These are phyloP conservation scores for Diaporthe velutina DNA, from an alignment of 2,329 filamentous ascomycete species.

Conservation along the genomic window DNA sequence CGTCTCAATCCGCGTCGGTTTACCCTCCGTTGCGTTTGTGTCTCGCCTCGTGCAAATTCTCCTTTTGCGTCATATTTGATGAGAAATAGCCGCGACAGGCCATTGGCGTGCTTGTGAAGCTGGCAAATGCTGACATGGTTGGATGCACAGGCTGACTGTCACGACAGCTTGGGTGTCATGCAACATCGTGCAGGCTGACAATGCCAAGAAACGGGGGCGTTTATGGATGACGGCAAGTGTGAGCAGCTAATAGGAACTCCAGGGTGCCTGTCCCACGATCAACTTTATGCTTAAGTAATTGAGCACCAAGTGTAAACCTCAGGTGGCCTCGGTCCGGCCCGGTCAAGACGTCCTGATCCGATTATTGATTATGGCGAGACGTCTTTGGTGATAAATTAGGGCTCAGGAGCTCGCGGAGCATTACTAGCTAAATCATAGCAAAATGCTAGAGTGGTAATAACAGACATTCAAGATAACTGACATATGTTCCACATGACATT, in stretches of 20 bases:
- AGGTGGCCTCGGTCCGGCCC: no score
- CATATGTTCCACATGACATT: not conserved
- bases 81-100: not conserved
- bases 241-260: not conserved
- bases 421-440: not conserved
- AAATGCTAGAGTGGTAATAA: not conserved
- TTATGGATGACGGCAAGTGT: not conserved
- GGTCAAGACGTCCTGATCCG: no score
- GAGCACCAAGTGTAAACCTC: no score
- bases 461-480: not conserved
- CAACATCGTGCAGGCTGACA: conserved; percentile 3
- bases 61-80: not conserved
- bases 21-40: not conserved
- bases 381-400: not conserved
- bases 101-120: no score
- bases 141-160: not conserved
- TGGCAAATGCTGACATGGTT: not conserved
- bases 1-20: rapidly evolving
- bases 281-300: not conserved
- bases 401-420: not conserved
- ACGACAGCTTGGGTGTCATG: not conserved
- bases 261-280: not conserved
- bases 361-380: no score
- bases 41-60: not conserved
- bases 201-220: not conserved